A percentile compares a stretch with the other conserved stretches of the same genome.
Evolutionary conservation across 2,329 filamentous ascomycete species (phyloP).

Genomic region (Calonectria crousiana): DNA sequence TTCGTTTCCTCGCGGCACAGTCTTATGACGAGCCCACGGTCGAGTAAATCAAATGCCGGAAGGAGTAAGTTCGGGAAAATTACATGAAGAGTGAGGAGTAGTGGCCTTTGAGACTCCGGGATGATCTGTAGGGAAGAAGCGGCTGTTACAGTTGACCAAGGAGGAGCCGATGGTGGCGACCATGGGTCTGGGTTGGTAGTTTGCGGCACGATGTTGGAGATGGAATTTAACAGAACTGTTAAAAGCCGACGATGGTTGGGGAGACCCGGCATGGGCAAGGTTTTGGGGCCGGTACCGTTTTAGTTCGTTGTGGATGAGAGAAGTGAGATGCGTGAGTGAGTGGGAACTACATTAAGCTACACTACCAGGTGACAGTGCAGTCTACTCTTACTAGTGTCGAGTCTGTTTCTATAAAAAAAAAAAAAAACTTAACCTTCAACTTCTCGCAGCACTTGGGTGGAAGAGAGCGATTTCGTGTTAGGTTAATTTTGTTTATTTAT

Average conservation of each 20-base stretch:
- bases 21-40: conserved; percentile 78
- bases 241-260: conserved; percentile 59
- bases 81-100: conserved; percentile 85
- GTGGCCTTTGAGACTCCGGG: conserved; percentile 55
- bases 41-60: conserved; percentile 88
- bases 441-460: neutral
- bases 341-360: neutral
- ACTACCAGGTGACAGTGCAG: neutral
- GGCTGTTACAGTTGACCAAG: conserved; percentile 29
- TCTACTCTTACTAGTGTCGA: neutral
- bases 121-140: conserved; percentile 32
- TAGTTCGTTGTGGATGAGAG: conserved; percentile 16
- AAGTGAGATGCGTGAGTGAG: neutral
- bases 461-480: neutral
- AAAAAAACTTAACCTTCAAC: neutral
- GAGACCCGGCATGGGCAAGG: conserved; percentile 38
- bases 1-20: conserved; percentile 45
- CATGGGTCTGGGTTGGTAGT: neutral
- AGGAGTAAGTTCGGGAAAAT: conserved; percentile 86
- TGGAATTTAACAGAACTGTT: conserved; percentile 60
- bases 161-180: conserved; percentile 42
- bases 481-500: neutral
- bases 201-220: conserved; percentile 43
- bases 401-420: too few species aligned
- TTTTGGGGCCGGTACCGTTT: neutral